Evolutionary conservation across 306 rosid genomes (phyloP).

Genomic region (Quercus engelmannii): DNA sequence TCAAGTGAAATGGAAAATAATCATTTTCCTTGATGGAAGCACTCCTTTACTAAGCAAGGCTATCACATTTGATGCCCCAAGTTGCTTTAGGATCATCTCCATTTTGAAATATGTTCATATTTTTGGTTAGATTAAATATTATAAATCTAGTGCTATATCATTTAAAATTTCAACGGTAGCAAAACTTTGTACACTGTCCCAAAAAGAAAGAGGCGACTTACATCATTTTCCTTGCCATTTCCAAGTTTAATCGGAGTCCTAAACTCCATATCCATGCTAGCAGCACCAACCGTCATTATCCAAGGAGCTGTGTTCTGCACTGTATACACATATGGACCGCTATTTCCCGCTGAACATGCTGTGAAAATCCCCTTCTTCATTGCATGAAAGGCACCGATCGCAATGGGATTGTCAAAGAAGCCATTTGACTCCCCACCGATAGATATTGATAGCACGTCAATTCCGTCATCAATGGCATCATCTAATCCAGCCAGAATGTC

Average conservation of each 20-base stretch:
- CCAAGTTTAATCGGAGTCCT: constrained; percentile 43
- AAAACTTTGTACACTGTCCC: neutral
- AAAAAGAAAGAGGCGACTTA: constrained; percentile 15
- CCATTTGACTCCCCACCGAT: constrained; percentile 34
- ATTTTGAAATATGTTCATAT: no score
- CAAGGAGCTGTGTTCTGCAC: constrained; percentile 77
- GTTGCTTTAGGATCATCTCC: no score
- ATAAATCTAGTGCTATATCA: no score
- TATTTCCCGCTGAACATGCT: constrained; percentile 63
- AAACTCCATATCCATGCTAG: constrained; percentile 46
- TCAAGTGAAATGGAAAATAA: no score
- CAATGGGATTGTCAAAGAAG: constrained; percentile 27
- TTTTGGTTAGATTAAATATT: no score
- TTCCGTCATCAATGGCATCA: constrained; percentile 82
- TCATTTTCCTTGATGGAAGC: no score
- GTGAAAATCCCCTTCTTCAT: constrained; percentile 56
- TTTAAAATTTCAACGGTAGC: neutral
- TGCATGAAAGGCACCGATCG: constrained; percentile 32
- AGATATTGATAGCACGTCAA: constrained; percentile 61
- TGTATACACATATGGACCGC: constrained; percentile 34
- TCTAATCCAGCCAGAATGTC: constrained; percentile 70
- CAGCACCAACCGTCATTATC: constrained; percentile 73
- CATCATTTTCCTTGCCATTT: constrained; percentile 39
- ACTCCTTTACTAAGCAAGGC: no score
- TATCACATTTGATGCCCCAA: no score